Percentiles rank a stretch among this genome's conserved stretches.
These are phyloP conservation scores for Citrus hindsii DNA, from an alignment of 345 rosid genomes.

Conservation along the genomic window DNA sequence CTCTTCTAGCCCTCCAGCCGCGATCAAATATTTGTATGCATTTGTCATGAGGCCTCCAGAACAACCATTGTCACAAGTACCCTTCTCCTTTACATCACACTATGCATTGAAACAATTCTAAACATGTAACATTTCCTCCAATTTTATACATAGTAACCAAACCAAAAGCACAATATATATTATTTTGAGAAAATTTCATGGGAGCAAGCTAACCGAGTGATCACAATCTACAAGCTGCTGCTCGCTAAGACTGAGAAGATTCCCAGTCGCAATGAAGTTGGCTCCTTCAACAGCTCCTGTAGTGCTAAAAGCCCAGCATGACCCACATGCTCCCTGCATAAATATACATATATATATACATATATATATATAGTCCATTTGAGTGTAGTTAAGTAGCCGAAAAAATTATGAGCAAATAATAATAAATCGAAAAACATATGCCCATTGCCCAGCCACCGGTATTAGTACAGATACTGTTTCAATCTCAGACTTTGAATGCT, in stretches of 20 bases:
- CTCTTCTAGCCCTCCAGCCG: constrained; percentile 75
- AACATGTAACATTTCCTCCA: background rate
- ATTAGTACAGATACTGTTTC: background rate
- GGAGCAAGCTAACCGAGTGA: constrained; percentile 29
- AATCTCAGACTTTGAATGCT: background rate
- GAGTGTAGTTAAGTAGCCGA: background rate
- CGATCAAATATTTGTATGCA: constrained; percentile 71
- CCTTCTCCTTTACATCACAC: constrained; percentile 69
- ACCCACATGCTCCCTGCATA: constrained; percentile 73
- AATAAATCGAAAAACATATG: too few relatives aligned
- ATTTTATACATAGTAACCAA: background rate
- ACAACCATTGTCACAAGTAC: constrained; percentile 71
- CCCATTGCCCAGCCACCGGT: too few relatives aligned
- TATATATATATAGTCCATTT: background rate
- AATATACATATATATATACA: too few relatives aligned
- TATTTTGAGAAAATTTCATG: background rate
- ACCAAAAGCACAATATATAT: background rate
- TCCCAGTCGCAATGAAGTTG: constrained; percentile 63
- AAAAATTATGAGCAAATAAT: background rate
- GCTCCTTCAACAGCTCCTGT: constrained; percentile 90
- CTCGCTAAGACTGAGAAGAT: constrained; percentile 88
- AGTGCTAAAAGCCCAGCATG: constrained; percentile 97
- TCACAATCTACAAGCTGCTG: constrained; percentile 95
- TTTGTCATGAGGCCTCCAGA: constrained; percentile 89
- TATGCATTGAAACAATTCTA: background rate